Conservation (phyloP, 805 yeast species). For the Candida berthetii region DNA sequence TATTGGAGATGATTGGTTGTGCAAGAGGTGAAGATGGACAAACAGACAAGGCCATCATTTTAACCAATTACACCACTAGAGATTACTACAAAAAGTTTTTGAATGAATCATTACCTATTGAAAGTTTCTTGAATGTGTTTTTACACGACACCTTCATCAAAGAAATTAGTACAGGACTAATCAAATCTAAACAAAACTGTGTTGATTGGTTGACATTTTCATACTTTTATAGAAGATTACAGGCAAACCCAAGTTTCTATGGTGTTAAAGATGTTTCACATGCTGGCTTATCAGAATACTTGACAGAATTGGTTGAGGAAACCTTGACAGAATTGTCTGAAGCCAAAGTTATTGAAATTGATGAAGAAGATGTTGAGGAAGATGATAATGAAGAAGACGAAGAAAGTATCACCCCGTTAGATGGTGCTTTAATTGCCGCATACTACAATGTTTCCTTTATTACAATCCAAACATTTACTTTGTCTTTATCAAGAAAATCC, state of each 20-base stretch:
- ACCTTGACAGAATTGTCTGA: constrained; percentile 57
- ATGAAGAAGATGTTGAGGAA: constrained; percentile 29
- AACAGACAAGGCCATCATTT: constrained; percentile 41
- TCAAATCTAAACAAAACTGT: constrained; percentile 73
- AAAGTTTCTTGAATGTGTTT: constrained; percentile 57
- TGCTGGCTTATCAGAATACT: constrained; percentile 68
- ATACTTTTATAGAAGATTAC: constrained; percentile 74
- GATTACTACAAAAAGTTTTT: constrained; percentile 69
- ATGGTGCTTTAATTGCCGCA: constrained; percentile 70
- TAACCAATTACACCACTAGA: constrained; percentile 48
- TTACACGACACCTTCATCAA: constrained; percentile 65
- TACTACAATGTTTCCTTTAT: constrained; percentile 60
- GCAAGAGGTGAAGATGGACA: constrained; percentile 24
- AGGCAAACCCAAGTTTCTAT: constrained; percentile 82
- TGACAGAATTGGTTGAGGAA: constrained; percentile 79
- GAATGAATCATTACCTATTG: constrained; percentile 73
- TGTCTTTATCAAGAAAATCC: constrained; percentile 46
- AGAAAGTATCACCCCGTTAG: constrained; percentile 45
- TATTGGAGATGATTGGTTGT: constrained; percentile 60
- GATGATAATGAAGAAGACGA: constrained; percentile 25
- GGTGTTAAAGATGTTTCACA: constrained; percentile 64
- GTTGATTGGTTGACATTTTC: constrained; percentile 88
- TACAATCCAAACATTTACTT: constrained; percentile 58
- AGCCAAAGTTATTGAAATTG: constrained; percentile 57
- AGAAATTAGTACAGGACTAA: constrained; percentile 64